A percentile compares a stretch with the other conserved stretches of the same genome.
Evolutionary conservation across 306 rosid species (phyloP).

Genomic region (Rosa rugosa): DNA sequence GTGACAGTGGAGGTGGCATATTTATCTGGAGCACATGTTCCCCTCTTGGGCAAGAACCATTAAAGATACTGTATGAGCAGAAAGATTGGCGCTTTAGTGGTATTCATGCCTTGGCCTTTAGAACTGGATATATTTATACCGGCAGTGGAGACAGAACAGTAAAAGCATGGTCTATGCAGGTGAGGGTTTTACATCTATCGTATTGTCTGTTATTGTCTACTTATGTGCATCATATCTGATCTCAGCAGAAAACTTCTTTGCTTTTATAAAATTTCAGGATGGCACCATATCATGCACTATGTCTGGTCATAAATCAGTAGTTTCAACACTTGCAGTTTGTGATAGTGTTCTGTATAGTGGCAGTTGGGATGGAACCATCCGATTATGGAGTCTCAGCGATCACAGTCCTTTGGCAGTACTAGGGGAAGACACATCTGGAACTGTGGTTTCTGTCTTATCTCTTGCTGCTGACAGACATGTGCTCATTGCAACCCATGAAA

Average conservation of each 20-base stretch:
- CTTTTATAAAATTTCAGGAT: constrained; percentile 44
- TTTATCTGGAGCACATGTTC: constrained; percentile 59
- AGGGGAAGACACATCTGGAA: constrained; percentile 63
- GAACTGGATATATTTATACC: constrained; percentile 57
- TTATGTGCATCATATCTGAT: background rate
- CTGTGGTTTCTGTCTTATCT: constrained; percentile 56
- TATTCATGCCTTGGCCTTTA: constrained; percentile 67
- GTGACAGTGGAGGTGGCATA: constrained; percentile 85
- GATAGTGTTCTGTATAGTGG: constrained; percentile 88
- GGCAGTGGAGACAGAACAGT: constrained; percentile 91
- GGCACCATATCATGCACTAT: constrained; percentile 64
- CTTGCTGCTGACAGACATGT: constrained; percentile 51
- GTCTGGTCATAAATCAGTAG: constrained; percentile 83
- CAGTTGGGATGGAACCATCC: constrained; percentile 95
- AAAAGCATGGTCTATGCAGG: constrained; percentile 83
- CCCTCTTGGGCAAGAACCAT: constrained; percentile 64
- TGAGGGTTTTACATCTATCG: constrained; percentile 26
- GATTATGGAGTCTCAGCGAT: constrained; percentile 87
- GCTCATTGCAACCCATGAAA: constrained; percentile 79
- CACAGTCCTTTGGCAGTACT: constrained; percentile 74
- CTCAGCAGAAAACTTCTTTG: background rate
- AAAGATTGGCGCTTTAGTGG: constrained; percentile 98
- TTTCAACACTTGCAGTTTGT: constrained; percentile 70
- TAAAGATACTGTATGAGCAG: constrained; percentile 70
- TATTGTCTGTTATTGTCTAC: constrained; percentile 12